Base-by-base conservation (phyloP, 2,329 filamentous ascomycete species). In the Phaeoacremonium minimum region DNA sequence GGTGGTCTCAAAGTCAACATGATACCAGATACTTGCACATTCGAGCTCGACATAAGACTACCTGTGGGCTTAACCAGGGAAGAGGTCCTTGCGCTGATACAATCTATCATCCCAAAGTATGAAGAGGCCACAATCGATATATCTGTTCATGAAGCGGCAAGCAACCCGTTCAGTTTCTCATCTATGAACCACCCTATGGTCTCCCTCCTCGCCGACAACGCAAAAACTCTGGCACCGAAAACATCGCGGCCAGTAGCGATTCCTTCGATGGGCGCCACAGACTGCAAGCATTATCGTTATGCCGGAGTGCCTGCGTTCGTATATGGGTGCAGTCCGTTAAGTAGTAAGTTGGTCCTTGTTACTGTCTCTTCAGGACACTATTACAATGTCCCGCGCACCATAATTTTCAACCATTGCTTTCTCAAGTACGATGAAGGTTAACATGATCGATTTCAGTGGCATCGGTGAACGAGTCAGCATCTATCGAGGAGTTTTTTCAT, bases 1-100 rank as follows among this genome's bases (percentile, higher is more conserved):
- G 63, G 62, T 6, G 64, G 63, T 3, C 40, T 57, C 8, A 64
- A 66, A 37, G 61, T 66, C 42, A 66, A 67, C 40, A 61, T 62
- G 48, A 65, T 66, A 17, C 60, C 63, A 1, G 55, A 57, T 4
- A 30, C 42, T 13, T 65, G 60, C 32, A 40, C 47, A 3, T 63
- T 67, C 37, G 61, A 64, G 42, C 52, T 53, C 2, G 63, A 66
- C 28, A 61, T 66, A 18, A 52, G 63, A 4, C 44, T 67, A 12
- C 63, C 63, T 1, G 55, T 66, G 18, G 60, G 63, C 2, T 36
- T 66, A 8, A 43, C 40, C n/a, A 46, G 50, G 3, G 38, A 51
- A 4, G 37, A 43, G 6, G 53, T 63, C 5, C 46, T 58, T 17
- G 30, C 40, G 4, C 42, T 46, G 6, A 55, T 64, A 38, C 38